Conservation (phyloP, 2,329 filamentous ascomycete genomes). For the Colletotrichum phormii region DNA sequence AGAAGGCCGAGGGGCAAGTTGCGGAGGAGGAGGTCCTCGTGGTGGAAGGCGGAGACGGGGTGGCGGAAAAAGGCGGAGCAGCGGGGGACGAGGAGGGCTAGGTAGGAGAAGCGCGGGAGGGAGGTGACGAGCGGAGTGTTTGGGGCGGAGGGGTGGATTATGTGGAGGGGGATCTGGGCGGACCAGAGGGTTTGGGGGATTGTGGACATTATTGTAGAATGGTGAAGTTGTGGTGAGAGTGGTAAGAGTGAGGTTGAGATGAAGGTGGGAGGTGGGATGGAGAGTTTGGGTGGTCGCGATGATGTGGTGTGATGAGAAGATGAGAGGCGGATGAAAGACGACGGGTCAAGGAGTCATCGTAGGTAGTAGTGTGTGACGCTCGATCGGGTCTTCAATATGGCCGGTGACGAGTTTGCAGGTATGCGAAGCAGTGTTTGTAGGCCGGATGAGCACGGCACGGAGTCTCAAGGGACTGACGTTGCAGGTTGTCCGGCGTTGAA, state of each 20-base stretch:
- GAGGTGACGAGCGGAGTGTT: slow-evolving; percentile 63
- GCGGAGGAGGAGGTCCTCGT: slow-evolving; percentile 64
- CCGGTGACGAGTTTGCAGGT: no score
- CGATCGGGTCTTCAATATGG: not conserved
- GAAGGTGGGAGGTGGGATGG: not conserved
- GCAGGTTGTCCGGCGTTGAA: slow-evolving; percentile 17
- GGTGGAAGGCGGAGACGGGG: slow-evolving; percentile 69
- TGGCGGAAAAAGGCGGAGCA: slow-evolving; percentile 64
- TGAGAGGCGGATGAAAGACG: not conserved
- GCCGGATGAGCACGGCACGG: not conserved
- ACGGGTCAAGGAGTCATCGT: slow-evolving; percentile 16
- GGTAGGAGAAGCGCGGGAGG: slow-evolving; percentile 70
- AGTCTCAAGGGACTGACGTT: slow-evolving; percentile 9
- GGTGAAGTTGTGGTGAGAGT: not conserved
- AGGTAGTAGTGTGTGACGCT: not conserved
- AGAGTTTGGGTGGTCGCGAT: not conserved
- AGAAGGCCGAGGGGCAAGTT: slow-evolving; percentile 66
- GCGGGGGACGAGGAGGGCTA: slow-evolving; percentile 67
- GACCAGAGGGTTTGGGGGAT: slow-evolving; percentile 65
- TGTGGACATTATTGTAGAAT: slow-evolving; percentile 22
- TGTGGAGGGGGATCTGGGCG: slow-evolving; percentile 64
- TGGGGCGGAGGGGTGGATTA: slow-evolving; percentile 62
- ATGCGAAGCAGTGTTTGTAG: not conserved
- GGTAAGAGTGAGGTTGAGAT: not conserved
- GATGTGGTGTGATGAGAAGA: not conserved